Conservation (phyloP, 192 early-diverging fungal genomes). For the Gamsiella multidivaricata region DNA sequence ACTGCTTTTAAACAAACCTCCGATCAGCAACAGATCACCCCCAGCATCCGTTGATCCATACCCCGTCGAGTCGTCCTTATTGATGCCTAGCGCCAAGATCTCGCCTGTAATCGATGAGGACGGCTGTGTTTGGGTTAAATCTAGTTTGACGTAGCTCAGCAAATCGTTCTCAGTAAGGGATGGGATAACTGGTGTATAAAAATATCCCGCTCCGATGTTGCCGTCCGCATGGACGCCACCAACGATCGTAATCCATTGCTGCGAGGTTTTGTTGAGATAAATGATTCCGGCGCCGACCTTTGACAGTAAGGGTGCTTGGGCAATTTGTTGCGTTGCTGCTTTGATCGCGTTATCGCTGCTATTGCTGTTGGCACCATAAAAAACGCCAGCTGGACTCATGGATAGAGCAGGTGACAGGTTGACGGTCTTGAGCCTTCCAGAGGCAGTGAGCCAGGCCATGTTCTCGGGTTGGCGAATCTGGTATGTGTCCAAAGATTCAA, state of each 20-base stretch:
- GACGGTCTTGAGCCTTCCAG: slow-evolving; percentile 25
- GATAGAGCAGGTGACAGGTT: slow-evolving; percentile 20
- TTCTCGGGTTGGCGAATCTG: slow-evolving; percentile 16
- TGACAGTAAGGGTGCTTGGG: background rate
- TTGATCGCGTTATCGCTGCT: background rate
- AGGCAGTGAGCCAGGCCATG: slow-evolving; percentile 30
- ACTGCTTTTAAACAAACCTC: slow-evolving; percentile 17
- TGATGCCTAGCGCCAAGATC: slow-evolving; percentile 25
- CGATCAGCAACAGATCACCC: slow-evolving; percentile 23
- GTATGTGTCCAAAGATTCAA: slow-evolving; percentile 41
- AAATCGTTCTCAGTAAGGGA: background rate
- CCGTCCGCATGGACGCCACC: slow-evolving; percentile 24
- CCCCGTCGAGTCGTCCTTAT: slow-evolving; percentile 24
- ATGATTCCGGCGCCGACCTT: slow-evolving; percentile 33
- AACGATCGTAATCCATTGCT: slow-evolving; percentile 38
- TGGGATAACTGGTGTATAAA: slow-evolving; percentile 11
- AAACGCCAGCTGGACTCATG: background rate
- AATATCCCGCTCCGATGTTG: slow-evolving; percentile 26
- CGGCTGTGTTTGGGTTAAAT: background rate
- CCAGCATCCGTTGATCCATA: background rate
- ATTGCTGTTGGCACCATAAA: too few species aligned
- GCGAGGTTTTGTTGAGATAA: slow-evolving; percentile 13
- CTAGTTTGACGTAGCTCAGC: slow-evolving; percentile 8
- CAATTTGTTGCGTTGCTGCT: background rate
- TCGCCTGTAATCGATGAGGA: slow-evolving; percentile 18